Conservation (phyloP, 2,329 filamentous ascomycete species). For the Diaporthe aspalathi region DNA sequence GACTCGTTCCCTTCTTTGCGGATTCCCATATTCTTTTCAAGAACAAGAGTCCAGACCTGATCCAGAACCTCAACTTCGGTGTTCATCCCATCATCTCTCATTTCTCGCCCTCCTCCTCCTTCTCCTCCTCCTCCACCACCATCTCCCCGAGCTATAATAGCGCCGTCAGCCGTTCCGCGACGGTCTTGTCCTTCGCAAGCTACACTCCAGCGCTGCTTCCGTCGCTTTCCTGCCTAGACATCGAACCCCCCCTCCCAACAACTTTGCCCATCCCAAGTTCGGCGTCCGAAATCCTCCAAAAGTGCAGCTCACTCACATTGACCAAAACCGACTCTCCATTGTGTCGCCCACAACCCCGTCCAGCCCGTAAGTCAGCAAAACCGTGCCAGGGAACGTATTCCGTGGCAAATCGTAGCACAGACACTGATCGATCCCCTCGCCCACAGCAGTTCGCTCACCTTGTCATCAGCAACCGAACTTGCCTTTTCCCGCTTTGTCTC, state of each 20-base stretch:
- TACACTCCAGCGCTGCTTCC: conserved; percentile 25
- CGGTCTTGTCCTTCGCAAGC: conserved; percentile 21
- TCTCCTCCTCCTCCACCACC: conserved; percentile 8
- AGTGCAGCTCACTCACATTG: background rate
- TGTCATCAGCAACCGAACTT: background rate
- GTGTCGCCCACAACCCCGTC: conserved; percentile 7
- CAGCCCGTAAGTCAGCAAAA: conserved; percentile 22
- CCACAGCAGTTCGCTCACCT: background rate
- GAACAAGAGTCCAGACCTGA: background rate
- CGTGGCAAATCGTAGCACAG: background rate
- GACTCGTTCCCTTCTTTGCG: background rate
- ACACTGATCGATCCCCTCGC: conserved; percentile 7
- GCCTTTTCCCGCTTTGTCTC: background rate
- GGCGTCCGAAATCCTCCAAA: conserved; percentile 29
- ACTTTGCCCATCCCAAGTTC: conserved; percentile 11
- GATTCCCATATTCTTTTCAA: background rate
- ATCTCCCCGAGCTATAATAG: conserved; percentile 29
- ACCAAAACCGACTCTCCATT: background rate
- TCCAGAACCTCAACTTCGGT: background rate
- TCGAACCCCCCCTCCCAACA: background rate
- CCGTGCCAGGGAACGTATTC: background rate
- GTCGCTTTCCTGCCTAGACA: background rate
- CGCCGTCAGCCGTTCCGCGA: conserved; percentile 25
- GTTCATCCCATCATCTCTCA: background rate
- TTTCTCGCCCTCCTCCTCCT: conserved; percentile 14